A percentile compares a stretch with the other conserved stretches of the same genome.
Evolutionary conservation across 768 basidiomycete species (phyloP).

Genomic region (Suillus subluteus): DNA sequence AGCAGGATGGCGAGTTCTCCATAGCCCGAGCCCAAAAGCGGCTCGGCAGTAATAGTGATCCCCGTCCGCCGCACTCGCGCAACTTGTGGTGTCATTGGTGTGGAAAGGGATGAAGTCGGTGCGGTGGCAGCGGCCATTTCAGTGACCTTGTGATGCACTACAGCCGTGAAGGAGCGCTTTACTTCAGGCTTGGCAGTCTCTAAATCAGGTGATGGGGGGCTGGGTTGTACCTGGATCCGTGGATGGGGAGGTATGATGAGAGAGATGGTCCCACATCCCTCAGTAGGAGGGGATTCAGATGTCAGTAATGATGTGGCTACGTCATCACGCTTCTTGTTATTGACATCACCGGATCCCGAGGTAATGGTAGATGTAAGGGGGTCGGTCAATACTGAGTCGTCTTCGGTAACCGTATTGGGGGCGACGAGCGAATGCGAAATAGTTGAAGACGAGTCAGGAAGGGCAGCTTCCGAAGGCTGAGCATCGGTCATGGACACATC

Average conservation of each 20-base stretch:
- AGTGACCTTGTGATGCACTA: slow-evolving; percentile 59
- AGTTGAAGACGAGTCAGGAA: not conserved
- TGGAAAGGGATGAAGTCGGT: slow-evolving; percentile 25
- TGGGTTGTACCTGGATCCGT: slow-evolving; percentile 10
- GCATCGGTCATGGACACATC: not conserved
- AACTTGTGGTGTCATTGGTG: slow-evolving; percentile 32
- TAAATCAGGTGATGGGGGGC: slow-evolving; percentile 15
- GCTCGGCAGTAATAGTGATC: slow-evolving; percentile 28
- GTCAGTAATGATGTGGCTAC: not conserved
- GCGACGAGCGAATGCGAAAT: not conserved
- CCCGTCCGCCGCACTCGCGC: slow-evolving; percentile 33
- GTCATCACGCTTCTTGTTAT: not conserved
- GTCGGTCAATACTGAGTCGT: not conserved
- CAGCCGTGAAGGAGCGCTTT: slow-evolving; percentile 50
- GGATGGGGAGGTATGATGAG: slow-evolving; percentile 15
- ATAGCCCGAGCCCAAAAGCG: slow-evolving; percentile 48
- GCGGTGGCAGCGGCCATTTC: slow-evolving; percentile 32
- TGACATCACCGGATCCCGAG: too few species aligned
- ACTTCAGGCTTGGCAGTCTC: slow-evolving; percentile 10
- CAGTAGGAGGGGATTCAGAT: not conserved
- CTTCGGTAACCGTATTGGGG: not conserved
- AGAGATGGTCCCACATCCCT: slow-evolving; percentile 1
- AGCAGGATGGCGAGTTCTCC: slow-evolving; percentile 59
- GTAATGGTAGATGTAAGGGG: not conserved
- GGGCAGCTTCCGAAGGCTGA: not conserved